These are phyloP conservation scores for Dactylellina parvicollis DNA, from an alignment of 2,329 filamentous ascomycete genomes.

Conservation along the genomic window DNA sequence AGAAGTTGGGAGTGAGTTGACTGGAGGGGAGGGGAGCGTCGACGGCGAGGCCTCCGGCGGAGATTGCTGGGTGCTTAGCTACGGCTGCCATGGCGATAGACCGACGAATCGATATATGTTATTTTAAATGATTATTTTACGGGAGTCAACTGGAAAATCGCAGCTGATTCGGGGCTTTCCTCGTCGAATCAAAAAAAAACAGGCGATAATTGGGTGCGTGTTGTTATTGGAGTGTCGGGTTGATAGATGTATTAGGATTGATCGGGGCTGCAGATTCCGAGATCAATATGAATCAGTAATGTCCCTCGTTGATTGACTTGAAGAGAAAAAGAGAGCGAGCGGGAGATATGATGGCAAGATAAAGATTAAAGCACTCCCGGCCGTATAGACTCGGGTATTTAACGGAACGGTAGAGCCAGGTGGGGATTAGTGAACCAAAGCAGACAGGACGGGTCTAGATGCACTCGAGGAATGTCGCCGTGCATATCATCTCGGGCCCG, in stretches of 20 bases:
- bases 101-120: neutral
- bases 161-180: no score
- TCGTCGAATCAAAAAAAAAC: no score
- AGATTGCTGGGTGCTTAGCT: slow-evolving; percentile 41
- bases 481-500: slow-evolving; percentile 28
- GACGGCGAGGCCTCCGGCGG: slow-evolving; percentile 21
- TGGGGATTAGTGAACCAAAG: slow-evolving; percentile 48
- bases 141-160: neutral
- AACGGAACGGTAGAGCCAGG: slow-evolving; percentile 36
- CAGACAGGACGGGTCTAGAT: slow-evolving; percentile 51
- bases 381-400: slow-evolving; percentile 52
- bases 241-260: no score
- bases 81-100: slow-evolving; percentile 45
- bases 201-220: no score
- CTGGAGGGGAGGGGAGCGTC: slow-evolving; percentile 43
- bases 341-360: neutral
- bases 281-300: no score
- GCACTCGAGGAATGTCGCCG: slow-evolving; percentile 53
- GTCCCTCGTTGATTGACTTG: no score
- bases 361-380: slow-evolving; percentile 3
- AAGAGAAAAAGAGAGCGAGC: neutral
- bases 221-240: no score
- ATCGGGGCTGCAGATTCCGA: no score
- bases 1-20: slow-evolving; percentile 52
- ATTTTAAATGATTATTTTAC: slow-evolving; percentile 4